phyloP scores from a whole-genome alignment of 345 rosid genomes.

The Syzygium aqueum region DNA sequence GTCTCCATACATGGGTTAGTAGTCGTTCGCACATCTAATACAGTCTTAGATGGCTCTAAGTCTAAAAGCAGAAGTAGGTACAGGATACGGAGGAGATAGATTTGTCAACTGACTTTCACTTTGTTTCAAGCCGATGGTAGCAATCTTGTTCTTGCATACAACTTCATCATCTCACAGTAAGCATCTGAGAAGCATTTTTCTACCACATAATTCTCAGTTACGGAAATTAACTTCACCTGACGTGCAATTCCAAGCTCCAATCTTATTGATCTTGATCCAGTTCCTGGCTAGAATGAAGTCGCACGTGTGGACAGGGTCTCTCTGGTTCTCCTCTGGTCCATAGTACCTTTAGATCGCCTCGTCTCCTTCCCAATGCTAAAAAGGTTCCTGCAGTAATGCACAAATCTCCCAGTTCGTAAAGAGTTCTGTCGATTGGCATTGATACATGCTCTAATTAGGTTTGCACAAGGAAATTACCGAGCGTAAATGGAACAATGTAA shows the following conservation, averaged over 20 bases:
- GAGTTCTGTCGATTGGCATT: neutral
- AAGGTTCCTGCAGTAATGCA: slow-evolving; percentile 52
- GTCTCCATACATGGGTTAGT: neutral
- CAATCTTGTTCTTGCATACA: neutral
- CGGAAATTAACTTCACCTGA: neutral
- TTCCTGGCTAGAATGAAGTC: slow-evolving; percentile 16
- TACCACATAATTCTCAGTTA: neutral
- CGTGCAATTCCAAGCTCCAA: neutral
- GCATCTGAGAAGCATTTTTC: slow-evolving; percentile 3
- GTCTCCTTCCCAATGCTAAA: slow-evolving; percentile 50
- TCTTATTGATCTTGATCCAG: slow-evolving; percentile 1
- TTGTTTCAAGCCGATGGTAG: neutral
- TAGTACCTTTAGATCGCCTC: slow-evolving; percentile 62
- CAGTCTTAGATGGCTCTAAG: neutral
- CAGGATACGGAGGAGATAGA: neutral
- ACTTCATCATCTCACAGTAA: neutral
- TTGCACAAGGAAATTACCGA: slow-evolving; percentile 37
- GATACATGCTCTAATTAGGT: neutral
- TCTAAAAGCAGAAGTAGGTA: neutral
- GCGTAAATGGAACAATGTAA: slow-evolving; percentile 89
- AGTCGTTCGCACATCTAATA: neutral
- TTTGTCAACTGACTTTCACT: neutral
- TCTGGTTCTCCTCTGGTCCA: slow-evolving; percentile 87
- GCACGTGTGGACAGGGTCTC: slow-evolving; percentile 66
- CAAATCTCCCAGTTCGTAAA: neutral